phyloP scores from a whole-genome alignment of 371 early-diverging fungal genomes.

The Mucor piriformis region DNA sequence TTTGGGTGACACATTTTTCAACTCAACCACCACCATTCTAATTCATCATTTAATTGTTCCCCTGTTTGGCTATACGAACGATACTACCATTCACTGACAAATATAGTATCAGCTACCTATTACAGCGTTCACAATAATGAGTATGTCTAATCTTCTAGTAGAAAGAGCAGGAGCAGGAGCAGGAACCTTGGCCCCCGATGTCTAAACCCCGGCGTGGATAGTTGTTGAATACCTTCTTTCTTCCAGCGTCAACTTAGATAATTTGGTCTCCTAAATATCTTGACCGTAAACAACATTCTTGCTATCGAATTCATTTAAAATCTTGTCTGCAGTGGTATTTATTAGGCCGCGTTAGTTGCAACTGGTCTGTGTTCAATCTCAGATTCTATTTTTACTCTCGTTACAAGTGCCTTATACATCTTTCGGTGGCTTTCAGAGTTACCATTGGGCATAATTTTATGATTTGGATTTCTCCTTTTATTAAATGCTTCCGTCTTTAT shows the following conservation, averaged over 20 bases:
- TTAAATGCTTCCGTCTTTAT: too few relatives aligned
- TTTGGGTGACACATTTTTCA: conserved; percentile 11
- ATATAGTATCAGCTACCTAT: background rate
- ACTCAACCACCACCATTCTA: conserved; percentile 30
- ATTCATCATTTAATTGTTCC: conserved; percentile 18
- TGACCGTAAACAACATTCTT: conserved; percentile 11
- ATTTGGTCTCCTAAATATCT: conserved; percentile 17
- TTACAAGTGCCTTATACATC: too few relatives aligned
- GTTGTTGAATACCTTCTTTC: conserved; percentile 1
- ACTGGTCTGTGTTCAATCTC: background rate
- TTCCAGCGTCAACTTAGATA: conserved; percentile 14
- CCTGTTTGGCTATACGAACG: conserved; percentile 20
- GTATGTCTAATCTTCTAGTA: too few relatives aligned
- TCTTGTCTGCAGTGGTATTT: conserved; percentile 3
- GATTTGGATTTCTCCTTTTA: too few relatives aligned
- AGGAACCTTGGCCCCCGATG: too few relatives aligned
- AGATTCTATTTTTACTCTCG: too few relatives aligned
- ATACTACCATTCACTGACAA: conserved; percentile 8
- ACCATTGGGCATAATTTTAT: too few relatives aligned
- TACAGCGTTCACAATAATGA: too few relatives aligned
- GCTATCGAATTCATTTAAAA: conserved; percentile 9
- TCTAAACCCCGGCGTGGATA: too few relatives aligned
- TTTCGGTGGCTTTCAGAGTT: too few relatives aligned
- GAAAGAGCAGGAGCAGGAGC: too few relatives aligned
- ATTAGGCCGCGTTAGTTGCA: background rate